Base-by-base conservation (phyloP, 257 asterid genomes). In the Buddleja alternifolia region DNA sequence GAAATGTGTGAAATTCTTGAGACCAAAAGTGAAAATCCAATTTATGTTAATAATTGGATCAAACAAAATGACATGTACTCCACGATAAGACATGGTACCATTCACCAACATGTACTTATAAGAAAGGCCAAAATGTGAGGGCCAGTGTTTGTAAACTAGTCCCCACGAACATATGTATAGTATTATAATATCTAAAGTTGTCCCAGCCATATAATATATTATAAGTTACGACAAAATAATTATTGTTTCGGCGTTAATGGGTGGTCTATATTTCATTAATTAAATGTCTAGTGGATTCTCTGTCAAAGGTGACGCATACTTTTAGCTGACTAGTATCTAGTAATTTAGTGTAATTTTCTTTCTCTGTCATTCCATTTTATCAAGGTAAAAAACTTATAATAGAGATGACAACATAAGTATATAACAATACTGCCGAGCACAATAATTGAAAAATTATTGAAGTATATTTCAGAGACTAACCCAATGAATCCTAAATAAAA, bases 181-280 rank as follows among this genome's bases (percentile, higher is more conserved):
- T 53, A 39, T 41, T 60, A 74, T 10, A 60, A 10, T 7, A 4
- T 32, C 39, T 0, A 52, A 36, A 16, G 3, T 48, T 48, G 63
- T 48, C 81, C 76, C 72, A 59, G 63, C 56, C 59, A 63, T 24
- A 64, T 59, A 34, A 68, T 39, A 34, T 68, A 77, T 40, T 63
- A 52, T 56, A 80, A 36, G 62, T 24, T 60, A 67, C 63, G 67
- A 48, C 70, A 59, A 70, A 63, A 78, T 59, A 82, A 72, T 80
- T 67, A 71, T 69, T 41, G 73, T 66, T 64, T 56, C 69, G 70
- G 78, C 67, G 36, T 47, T 71, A 70, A 72, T 78, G 84, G 75
- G 78, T 76, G 88, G 86, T 72, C 77, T 65, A 50, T 57, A 78
- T 80, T 82, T 86, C 78, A 83, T 81, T 81, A 79, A 81, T 73